A percentile compares a stretch with the other conserved stretches of the same genome.
Evolutionary conservation across 805 yeast species (phyloP).

Genomic region (Hanseniaspora thailandica): DNA sequence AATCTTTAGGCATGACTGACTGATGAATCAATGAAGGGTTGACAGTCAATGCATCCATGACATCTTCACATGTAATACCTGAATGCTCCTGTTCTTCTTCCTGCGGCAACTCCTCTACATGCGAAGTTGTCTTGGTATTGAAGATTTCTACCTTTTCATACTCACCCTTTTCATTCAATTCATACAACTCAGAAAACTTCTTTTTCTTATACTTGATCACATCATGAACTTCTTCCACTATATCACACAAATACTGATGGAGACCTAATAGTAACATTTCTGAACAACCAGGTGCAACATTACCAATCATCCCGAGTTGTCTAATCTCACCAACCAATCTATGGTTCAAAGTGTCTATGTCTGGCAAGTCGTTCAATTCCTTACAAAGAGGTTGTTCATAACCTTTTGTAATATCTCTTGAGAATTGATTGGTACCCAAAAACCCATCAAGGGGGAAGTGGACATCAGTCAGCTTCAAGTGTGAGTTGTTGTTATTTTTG

Average conservation of each 20-base stretch:
- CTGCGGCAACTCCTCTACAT: neutral
- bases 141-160: slow-evolving; percentile 19
- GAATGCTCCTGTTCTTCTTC: slow-evolving; percentile 9
- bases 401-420: slow-evolving; percentile 82
- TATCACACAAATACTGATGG: slow-evolving; percentile 63
- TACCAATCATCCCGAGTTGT: slow-evolving; percentile 80
- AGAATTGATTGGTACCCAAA: slow-evolving; percentile 46
- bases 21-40: slow-evolving; percentile 61
- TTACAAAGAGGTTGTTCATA: slow-evolving; percentile 69
- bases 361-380: slow-evolving; percentile 75
- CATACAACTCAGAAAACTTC: slow-evolving; percentile 32
- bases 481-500: slow-evolving; percentile 3
- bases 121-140: neutral
- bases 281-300: slow-evolving; percentile 63
- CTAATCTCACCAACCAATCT: slow-evolving; percentile 73
- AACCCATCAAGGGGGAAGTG: slow-evolving; percentile 12
- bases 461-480: slow-evolving; percentile 5
- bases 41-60: slow-evolving; percentile 50
- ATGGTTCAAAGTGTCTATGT: slow-evolving; percentile 51
- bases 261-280: slow-evolving; percentile 70
- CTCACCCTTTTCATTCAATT: slow-evolving; percentile 26
- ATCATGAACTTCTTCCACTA: slow-evolving; percentile 65
- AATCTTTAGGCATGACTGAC: slow-evolving; percentile 44
- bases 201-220: slow-evolving; percentile 50
- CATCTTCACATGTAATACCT: slow-evolving; percentile 49